These are phyloP conservation scores for Lotmaria passim DNA, from an alignment of 208 protist genomes.

Conservation along the genomic window DNA sequence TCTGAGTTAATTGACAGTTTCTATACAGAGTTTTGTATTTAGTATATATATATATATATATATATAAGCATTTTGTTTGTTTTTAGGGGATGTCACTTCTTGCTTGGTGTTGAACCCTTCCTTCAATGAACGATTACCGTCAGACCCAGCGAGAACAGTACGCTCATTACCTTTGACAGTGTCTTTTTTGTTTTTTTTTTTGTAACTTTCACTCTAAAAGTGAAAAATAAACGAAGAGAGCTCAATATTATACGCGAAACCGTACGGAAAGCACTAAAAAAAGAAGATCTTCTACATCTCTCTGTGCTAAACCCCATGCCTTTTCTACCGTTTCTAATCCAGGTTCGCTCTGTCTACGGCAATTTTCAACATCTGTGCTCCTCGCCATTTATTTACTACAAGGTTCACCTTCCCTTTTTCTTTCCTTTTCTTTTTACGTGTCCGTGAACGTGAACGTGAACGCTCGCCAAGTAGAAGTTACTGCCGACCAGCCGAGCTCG, in stretches of 20 bases:
- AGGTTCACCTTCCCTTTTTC: neutral
- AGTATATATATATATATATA: slow-evolving; percentile 14
- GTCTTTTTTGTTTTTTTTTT: no score
- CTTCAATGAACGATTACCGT: neutral
- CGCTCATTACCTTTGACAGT: neutral
- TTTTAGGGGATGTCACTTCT: neutral
- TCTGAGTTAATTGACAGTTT: neutral
- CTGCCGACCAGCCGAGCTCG: neutral
- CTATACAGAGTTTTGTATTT: neutral
- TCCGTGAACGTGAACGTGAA: neutral
- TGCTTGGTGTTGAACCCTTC: neutral
- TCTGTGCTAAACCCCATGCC: slow-evolving; percentile 2
- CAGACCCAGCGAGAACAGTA: neutral
- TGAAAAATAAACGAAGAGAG: no score
- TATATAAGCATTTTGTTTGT: neutral
- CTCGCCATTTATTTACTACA: neutral
- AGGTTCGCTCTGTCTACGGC: neutral
- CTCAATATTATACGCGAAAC: no score
- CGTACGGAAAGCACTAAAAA: neutral
- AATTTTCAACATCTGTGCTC: neutral
- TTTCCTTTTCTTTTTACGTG: neutral
- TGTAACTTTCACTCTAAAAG: no score
- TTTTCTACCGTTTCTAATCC: slow-evolving; percentile 19
- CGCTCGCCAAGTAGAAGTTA: neutral
- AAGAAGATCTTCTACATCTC: neutral